Evolutionary conservation across 257 asterid species (phyloP), one percentile per base, ranked within the genome.

Genomic region (Rubia yunnanensis): DNA sequence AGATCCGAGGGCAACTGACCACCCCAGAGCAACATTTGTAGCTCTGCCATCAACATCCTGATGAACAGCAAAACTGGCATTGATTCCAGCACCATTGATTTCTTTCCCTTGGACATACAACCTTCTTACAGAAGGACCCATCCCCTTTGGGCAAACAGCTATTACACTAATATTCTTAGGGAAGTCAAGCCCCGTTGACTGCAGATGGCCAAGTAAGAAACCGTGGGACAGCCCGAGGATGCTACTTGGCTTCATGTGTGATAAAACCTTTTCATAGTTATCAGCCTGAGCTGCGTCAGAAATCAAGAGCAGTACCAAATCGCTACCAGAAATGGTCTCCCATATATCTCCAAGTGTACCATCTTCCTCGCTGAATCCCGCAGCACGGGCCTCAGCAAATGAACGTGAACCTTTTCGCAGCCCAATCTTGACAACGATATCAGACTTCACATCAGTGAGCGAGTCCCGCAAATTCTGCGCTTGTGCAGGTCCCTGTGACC

Each of bases 91-190:
- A 67, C 98, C 98, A 59, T 92, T 92, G 60, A 92, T 74, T 77
- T 92, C 96, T 75, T 92, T 92, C 69, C 98, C 98, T 74, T 92
- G 98, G 60, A 92, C 94, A 39, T 92, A 92, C 69, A 92, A 78
- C 85, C 98, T 83, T 81, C 98, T 86, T 49, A 92, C 98, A 15
- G 98, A 92, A 5, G 98, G 98, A n/a, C 98, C 98, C 98, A 92
- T 92, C 66, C 98, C 98, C 86, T 92, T 92, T 66, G 98, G 98
- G 53, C 98, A 92, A 49, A 92, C 96, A 65, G 98, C 98, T 69
- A 87, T 79, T 35, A 92, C 96, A 55, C 98, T 92, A 32, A 89
- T 76, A 80, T 92, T 83, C 76, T 89, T 89, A 7, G 98, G 98
- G 58, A 92, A 92, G 71, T 92, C 96, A 27, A 75, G 80, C 57